Evolutionary conservation across 2,329 filamentous ascomycete species (phyloP).

Genomic region (Rasamsonia emersonii): DNA sequence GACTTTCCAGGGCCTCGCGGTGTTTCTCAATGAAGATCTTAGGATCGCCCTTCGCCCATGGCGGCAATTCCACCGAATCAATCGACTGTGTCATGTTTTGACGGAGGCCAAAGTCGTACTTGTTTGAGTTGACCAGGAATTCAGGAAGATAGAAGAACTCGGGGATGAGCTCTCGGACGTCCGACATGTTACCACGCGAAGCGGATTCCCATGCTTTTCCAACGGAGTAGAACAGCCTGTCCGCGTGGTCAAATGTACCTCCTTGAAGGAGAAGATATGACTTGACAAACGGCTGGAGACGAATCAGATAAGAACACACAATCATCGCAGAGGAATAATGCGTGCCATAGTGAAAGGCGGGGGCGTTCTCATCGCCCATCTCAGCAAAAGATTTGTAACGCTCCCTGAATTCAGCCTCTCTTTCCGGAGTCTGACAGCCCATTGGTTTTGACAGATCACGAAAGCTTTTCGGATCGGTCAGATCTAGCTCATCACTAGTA

Average conservation of each 20-base stretch:
- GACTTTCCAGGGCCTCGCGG: constrained; percentile 88
- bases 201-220: constrained; percentile 85
- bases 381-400: constrained; percentile 82
- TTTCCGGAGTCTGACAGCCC: constrained; percentile 73
- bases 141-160: constrained; percentile 97
- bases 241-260: constrained; percentile 92
- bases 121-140: constrained; percentile 87
- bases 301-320: constrained; percentile 90
- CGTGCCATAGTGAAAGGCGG: constrained; percentile 93
- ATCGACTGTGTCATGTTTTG: constrained; percentile 74
- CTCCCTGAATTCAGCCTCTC: constrained; percentile 72
- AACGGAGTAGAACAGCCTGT: constrained; percentile 89
- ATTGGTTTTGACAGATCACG: constrained; percentile 91
- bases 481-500: constrained; percentile 81
- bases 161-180: constrained; percentile 88
- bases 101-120: constrained; percentile 83
- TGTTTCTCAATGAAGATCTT: constrained; percentile 94
- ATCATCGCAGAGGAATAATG: constrained; percentile 99
- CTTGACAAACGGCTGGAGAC: constrained; percentile 90
- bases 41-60: constrained; percentile 93
- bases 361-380: constrained; percentile 66
- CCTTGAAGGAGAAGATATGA: constrained; percentile 91
- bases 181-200: constrained; percentile 80
- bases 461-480: constrained; percentile 76
- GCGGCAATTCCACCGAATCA: constrained; percentile 79